Base-by-base conservation (phyloP, 1,284 basidiomycete genomes). In the Butyriboletus appendiculatus region DNA sequence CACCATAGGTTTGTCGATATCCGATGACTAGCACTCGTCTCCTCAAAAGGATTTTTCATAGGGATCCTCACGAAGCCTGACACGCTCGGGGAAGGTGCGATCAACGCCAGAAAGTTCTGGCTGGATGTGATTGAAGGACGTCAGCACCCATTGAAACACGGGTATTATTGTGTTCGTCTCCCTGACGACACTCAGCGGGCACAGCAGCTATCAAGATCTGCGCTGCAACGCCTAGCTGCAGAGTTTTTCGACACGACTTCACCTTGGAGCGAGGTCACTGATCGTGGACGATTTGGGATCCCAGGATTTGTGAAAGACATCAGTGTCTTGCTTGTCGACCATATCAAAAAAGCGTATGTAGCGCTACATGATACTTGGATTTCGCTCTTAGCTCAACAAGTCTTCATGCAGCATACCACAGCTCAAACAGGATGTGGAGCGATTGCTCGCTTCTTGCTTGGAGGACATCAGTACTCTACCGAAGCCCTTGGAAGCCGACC, bases 61-160 rank as follows among this genome's bases (percentile, higher is more conserved):
- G 84, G 81, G 18, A 77, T 88, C 0, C 69, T 87, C 22, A 88
- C 86, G 0, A 88, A 89, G 57, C 83, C 85, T 0, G 86, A 88
- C 47, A 75, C 70, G 6, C 66, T 87, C 3, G 65, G 73, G 0
- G 43, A 64, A 0, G 83, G 82, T 14, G 75, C 78, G 0, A 75
- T 72, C 8, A 75, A 75, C 42, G 49, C 73, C 3, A 78, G 69
- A 10, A 57, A 71, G 20, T 56, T 62, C 37, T 87, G 85, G 84
- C 67, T 74, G n/a, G 74, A 77, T 1, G 72, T 85, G 1, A 68
- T 87, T 16, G 76, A 82, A 57, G 81, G 81, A 22, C 68, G 66
- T 52, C 11, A 54, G 22, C 58, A 82, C 55, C 54, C 34, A 2
- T 73, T 86, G 11, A 75, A 62, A 15, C 83, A 83, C 46, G 86